Evolutionary conservation across 805 yeast species (phyloP), one percentile per base, ranked within the genome.

Genomic region (Yamadazyma nakazawae): DNA sequence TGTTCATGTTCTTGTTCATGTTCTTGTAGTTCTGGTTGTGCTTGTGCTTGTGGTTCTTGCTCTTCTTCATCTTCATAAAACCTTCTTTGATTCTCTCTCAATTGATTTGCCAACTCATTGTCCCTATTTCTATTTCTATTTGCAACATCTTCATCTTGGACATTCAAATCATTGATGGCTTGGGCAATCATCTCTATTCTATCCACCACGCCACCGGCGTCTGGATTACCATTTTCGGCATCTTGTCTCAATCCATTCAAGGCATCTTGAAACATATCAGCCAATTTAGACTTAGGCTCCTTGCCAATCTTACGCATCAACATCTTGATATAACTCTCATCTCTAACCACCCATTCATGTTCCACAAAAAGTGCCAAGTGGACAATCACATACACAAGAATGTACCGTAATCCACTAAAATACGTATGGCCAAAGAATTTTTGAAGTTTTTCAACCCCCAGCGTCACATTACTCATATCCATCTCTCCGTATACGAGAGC

Each of bases 271-370:
- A 70, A 59, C 66, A 70, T 57, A 45, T 69, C 72, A 25, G 63
- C 61, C 49, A 72, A 62, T 47, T 65, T 69, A 12, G 74, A 64
- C 42, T 71, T 62, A 35, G 77, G 75, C 50, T 75, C 80, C 40
- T 68, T 74, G 2, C 94, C 94, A 39, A 86, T 78, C 48, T 75
- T 78, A 51, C 72, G 79, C 44, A 74, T 60, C 14, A 85, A 67
- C 59, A 84, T 72, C 57, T 79, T 81, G 25, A 69, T 62, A 60
- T 83, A 84, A 0, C 88, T 89, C 40, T 82, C 81, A 60, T 86
- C 95, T 45, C 81, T 68, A 1, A 80, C 78, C 13, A 85, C 84
- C 80, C 85, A 81, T 54, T 85, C 90, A 58, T 84, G 85, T 50
- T 78, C 81, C 18, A 82, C 68, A 57, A 79, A 78, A 6, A 81